These are phyloP conservation scores for Herpetomonas samuelpessoai DNA, from an alignment of 208 protist species.

Conservation along the genomic window DNA sequence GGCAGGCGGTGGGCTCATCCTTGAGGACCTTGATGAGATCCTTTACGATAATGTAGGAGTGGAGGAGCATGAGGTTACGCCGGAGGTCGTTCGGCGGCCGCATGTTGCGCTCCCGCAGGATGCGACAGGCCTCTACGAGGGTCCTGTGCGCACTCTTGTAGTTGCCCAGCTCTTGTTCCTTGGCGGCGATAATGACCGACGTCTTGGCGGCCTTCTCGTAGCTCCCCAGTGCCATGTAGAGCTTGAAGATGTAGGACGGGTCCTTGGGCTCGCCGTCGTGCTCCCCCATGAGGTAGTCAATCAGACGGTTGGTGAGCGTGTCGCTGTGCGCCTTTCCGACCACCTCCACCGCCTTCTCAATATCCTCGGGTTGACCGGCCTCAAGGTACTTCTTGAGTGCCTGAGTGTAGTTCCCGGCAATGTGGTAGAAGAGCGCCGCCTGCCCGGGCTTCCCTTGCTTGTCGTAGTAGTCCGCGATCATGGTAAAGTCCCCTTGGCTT, in stretches of 20 bases:
- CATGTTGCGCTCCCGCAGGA: conserved; percentile 86
- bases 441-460: conserved; percentile 66
- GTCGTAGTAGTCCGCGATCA: conserved; percentile 95
- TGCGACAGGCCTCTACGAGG: conserved; percentile 92
- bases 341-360: conserved; percentile 93
- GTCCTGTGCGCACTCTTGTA: conserved; percentile 94
- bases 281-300: conserved; percentile 97
- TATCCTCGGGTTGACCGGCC: conserved; percentile 75
- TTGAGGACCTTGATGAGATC: conserved; percentile 86
- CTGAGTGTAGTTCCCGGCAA: conserved; percentile 83
- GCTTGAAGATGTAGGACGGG: conserved; percentile 96
- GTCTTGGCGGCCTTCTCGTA: conserved; percentile 95
- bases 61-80: conserved; percentile 93
- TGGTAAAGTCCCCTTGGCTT: conserved; percentile 70
- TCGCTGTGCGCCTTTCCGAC: conserved; percentile 93
- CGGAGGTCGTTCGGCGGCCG: conserved; percentile 90
- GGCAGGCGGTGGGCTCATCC: conserved; percentile 89
- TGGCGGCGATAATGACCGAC: conserved; percentile 94
- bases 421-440: conserved; percentile 92
- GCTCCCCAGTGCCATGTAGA: conserved; percentile 96
- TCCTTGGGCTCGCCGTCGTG: conserved; percentile 95
- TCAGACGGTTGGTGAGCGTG: conserved; percentile 91
- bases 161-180: conserved; percentile 94
- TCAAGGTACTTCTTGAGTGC: conserved; percentile 92
- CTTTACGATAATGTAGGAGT: conserved; percentile 97